Evolutionary conservation across 164 flowering plant species (phyloP).

Genomic region (Liriodendron chinense): DNA sequence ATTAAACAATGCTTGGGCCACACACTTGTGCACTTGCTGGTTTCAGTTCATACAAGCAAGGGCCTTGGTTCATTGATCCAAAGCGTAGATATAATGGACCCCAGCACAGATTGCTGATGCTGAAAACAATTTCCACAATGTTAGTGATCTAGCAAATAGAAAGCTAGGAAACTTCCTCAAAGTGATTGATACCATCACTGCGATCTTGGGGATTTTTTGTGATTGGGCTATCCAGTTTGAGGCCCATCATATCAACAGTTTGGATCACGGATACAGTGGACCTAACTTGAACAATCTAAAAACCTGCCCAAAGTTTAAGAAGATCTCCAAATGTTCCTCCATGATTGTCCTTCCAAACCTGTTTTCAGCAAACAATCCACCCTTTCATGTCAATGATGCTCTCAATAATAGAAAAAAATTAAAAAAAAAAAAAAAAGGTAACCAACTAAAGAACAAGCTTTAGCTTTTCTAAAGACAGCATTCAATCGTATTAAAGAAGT

Average conservation of each 20-base stretch:
- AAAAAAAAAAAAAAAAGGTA: too few species aligned
- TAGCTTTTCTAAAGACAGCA: not conserved
- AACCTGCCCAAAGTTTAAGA: not conserved
- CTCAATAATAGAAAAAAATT: too few species aligned
- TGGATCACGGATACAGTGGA: not conserved
- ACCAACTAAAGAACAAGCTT: not conserved
- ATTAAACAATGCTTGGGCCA: too few species aligned
- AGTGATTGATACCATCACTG: too few species aligned
- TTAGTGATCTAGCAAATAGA: too few species aligned
- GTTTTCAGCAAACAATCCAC: not conserved
- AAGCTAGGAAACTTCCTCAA: too few species aligned
- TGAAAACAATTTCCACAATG: not conserved
- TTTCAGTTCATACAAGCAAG: not conserved
- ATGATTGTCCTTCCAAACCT: not conserved
- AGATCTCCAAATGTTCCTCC: not conserved
- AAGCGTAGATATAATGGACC: not conserved
- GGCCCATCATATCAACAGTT: too few species aligned
- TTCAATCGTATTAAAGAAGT: not conserved
- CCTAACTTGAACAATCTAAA: not conserved
- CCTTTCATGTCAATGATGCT: not conserved
- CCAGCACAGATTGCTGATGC: not conserved
- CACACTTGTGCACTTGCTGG: too few species aligned
- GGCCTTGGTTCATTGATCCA: not conserved
- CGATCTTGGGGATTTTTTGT: too few species aligned
- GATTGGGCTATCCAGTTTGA: too few species aligned